These are phyloP conservation scores for Cryptosporidium sp. DNA, from an alignment of 169 alveolate species.

Conservation along the genomic window DNA sequence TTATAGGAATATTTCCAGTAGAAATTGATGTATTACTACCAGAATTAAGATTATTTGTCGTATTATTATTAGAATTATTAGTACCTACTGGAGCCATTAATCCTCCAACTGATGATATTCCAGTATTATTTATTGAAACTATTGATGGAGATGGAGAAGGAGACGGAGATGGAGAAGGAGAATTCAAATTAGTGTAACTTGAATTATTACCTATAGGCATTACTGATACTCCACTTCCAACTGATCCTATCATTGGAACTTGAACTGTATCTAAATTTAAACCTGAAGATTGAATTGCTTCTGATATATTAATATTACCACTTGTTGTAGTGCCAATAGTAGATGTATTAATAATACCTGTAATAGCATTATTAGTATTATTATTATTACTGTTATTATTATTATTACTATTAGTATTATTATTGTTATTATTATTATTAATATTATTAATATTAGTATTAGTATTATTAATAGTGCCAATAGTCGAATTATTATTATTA, in stretches of 20 bases:
- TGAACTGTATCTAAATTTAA: not conserved
- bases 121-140: not conserved
- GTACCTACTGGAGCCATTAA: not conserved
- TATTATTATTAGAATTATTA: not conserved
- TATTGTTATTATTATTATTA: not conserved
- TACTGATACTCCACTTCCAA: not conserved
- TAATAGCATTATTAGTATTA: too few species aligned
- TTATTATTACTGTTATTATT: too few species aligned
- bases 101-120: not conserved
- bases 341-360: not conserved
- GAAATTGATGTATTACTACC: not conserved
- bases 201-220: not conserved
- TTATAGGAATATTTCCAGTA: too few species aligned
- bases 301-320: not conserved
- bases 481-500: not conserved
- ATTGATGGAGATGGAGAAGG: slow-evolving; percentile 1
- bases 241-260: not conserved
- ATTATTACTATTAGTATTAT: not conserved
- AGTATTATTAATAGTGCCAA: not conserved
- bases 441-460: not conserved
- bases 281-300: not conserved
- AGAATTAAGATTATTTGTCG: not conserved
- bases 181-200: not conserved
- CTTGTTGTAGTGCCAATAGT: not conserved
- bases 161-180: not conserved